Percentiles rank a stretch among this genome's conserved stretches.
phyloP scores from a whole-genome alignment of 2,329 filamentous ascomycete genomes.

The Tolypocladium nubicola region DNA sequence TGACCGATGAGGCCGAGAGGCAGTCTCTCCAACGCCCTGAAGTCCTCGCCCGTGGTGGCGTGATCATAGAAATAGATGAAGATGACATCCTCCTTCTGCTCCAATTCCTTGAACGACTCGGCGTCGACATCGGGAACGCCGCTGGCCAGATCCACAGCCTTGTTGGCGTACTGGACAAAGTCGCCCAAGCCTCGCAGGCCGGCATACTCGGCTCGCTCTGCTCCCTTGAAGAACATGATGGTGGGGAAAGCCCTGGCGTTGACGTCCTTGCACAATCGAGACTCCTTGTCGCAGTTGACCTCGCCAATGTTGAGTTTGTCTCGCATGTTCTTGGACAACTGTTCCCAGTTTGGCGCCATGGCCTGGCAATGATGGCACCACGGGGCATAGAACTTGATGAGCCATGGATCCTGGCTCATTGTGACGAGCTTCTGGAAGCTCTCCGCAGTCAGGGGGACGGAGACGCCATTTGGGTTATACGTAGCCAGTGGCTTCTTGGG shows the following conservation, averaged over 20 bases:
- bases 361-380: constrained; percentile 96
- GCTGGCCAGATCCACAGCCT: constrained; percentile 65
- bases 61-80: constrained; percentile 98
- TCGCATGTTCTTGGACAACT: constrained; percentile 85
- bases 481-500: constrained; percentile 39
- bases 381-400: constrained; percentile 96
- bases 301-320: constrained; percentile 85
- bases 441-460: constrained; percentile 67
- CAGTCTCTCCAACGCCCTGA: constrained; percentile 75
- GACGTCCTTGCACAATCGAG: constrained; percentile 85
- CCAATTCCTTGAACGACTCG: constrained; percentile 65
- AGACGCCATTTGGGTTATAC: constrained; percentile 67
- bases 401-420: constrained; percentile 85
- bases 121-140: constrained; percentile 77
- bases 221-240: constrained; percentile 83
- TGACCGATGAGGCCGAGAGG: constrained; percentile 83
- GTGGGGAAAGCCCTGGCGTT: constrained; percentile 74
- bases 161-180: constrained; percentile 76
- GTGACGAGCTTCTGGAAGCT: constrained; percentile 80
- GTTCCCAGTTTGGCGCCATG: constrained; percentile 80
- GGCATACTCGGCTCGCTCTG: constrained; percentile 85
- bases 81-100: constrained; percentile 89
- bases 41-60: constrained; percentile 87
- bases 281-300: constrained; percentile 85
- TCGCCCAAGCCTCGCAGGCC: constrained; percentile 88